Conservation (phyloP, 2,329 filamentous ascomycete species). For the Ramularia endophylla region DNA sequence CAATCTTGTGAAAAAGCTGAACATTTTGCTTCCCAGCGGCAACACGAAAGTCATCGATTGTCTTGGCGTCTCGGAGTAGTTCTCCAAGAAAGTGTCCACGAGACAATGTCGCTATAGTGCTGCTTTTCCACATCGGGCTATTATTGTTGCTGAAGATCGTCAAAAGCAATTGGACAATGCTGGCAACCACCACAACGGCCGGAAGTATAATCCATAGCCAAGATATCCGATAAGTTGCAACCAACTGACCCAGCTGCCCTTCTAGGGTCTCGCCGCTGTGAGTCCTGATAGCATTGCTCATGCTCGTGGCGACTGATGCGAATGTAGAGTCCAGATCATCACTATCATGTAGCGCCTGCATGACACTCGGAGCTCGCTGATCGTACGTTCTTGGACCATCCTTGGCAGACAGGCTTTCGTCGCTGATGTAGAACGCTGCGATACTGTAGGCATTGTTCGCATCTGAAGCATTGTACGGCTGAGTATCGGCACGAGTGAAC, state of each 20-base stretch:
- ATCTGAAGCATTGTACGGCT: no score
- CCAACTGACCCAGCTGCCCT: background rate
- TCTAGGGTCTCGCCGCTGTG: background rate
- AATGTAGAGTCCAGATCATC: conserved; percentile 9
- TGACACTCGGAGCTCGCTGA: conserved; percentile 6
- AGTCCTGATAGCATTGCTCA: conserved; percentile 12
- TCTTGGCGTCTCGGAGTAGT: background rate
- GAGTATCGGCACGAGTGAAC: no score
- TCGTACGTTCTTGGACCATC: no score
- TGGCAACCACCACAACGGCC: conserved; percentile 3
- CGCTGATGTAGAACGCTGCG: no score
- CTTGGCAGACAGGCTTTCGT: no score
- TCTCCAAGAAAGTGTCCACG: background rate
- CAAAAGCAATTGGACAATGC: conserved; percentile 4
- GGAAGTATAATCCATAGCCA: no score
- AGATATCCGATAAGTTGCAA: no score
- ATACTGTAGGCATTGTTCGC: no score
- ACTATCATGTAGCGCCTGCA: conserved; percentile 8
- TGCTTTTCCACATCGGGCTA: conserved; percentile 13
- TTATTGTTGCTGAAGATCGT: background rate
- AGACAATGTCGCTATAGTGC: conserved; percentile 6
- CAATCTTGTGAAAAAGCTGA: no score
- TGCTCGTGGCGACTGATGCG: conserved; percentile 9
- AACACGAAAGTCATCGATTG: background rate
- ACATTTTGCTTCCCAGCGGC: background rate